Evolutionary conservation across 73 alveolate genomes (phyloP), one percentile per base, ranked within the genome.

Genomic region (Effrenium voratum): DNA sequence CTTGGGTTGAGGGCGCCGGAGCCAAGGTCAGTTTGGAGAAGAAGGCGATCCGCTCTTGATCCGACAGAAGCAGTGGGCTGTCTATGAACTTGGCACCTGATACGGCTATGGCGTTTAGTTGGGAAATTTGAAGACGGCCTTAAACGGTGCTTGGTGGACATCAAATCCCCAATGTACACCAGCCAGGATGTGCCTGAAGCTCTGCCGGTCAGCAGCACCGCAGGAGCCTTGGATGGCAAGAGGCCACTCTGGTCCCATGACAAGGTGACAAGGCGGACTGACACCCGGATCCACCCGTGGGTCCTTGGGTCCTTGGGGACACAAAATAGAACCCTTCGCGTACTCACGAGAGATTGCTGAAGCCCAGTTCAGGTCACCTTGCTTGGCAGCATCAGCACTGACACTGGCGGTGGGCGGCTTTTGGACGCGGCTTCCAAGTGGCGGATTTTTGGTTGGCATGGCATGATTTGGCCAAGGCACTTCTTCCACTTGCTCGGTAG

Each of bases 121-220:
- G n/a, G n/a, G n/a, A n/a, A n/a, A n/a, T n/a, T n/a, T n/a, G n/a
- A n/a, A n/a, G n/a, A n/a, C n/a, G n/a, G n/a, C n/a, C n/a, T n/a
- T n/a, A n/a, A n/a, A n/a, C n/a, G n/a, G n/a, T n/a, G n/a, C n/a
- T n/a, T n/a, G n/a, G n/a, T n/a, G n/a, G n/a, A n/a, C n/a, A n/a
- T n/a, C n/a, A n/a, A n/a, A n/a, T n/a, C n/a, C n/a, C n/a, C n/a
- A n/a, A n/a, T n/a, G n/a, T n/a, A n/a, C n/a, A n/a, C n/a, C n/a
- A n/a, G n/a, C 75, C 13, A 72, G 82, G 82, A 72, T 13, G 82
- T 72, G 45, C 82, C 82, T 13, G 82, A 72, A 32, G 82, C 82
- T 4, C 82, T 72, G 47, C 82, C 82, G 26, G 28, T 72, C 1
- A n/a, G 82, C 82, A 72, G 38, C 82, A 72, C 49, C 82, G 82